Base-by-base conservation (phyloP, 768 basidiomycete genomes). In the Macrocybe gigantea region DNA sequence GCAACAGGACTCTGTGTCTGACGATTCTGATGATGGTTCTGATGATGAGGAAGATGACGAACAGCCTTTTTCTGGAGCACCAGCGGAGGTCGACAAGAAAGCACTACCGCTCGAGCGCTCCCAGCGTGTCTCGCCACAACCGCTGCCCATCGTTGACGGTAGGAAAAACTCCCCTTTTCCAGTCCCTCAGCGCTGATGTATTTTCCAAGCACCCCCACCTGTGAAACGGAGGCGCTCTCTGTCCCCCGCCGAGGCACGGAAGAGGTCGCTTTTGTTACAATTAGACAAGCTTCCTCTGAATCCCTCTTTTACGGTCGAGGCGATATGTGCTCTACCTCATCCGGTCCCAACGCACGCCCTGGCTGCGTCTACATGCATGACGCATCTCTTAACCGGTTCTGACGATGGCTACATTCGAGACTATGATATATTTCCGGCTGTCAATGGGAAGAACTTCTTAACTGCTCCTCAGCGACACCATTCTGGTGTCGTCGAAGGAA, bases 341-440 rank as follows among this genome's bases (percentile, higher is more conserved):
- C 92, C 92, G 4, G 82, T 80, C 4, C 83, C 92, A 4, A 92
- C 89, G 1, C 89, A 96, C 64, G 77, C 88, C n/a, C 78, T 97
- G 9, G 88, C 93, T 7, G 74, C 87, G 3, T 93, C 92, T 0
- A 66, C 79, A 29, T 95, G 93, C 66, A 82, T 94, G 78, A 82
- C 88, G 13, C 90, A 93, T 61, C 71, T 96, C 14, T 64, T 95
- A 32, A 94, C 94, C 10, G 93, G 93, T 33, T 90, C 88, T 9
- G 88, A 95, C 55, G 93, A 97, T 61, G 94, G 93, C 7, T 93
- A 91, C 55, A 86, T 97, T 38, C 81, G 93, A 34, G 79, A 90
- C 68, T 97, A 94, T 67, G 92, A 97, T 63, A 79, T 95, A 41
- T 96, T 91, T 65, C 63, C 85, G 36, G 82, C 88, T 35, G 85